These are phyloP conservation scores for Cyberlindnera sargentensis DNA, from an alignment of 805 yeast species.

Conservation along the genomic window DNA sequence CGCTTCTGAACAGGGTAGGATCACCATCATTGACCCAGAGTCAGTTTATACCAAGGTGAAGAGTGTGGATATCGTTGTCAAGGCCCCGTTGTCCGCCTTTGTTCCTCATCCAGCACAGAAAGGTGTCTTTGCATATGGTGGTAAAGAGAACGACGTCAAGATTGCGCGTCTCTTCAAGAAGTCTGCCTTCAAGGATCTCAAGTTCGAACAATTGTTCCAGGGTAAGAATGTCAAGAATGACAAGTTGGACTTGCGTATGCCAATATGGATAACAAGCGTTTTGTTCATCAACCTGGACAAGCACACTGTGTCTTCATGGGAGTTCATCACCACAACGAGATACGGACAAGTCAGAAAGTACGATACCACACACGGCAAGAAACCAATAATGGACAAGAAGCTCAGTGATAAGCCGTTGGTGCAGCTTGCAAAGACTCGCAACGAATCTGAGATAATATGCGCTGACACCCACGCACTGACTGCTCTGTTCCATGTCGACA, in stretches of 20 bases:
- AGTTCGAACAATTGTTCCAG: conserved; percentile 41
- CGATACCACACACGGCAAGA: conserved; percentile 58
- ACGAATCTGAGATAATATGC: conserved; percentile 43
- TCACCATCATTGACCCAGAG: conserved; percentile 24
- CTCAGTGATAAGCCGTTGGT: conserved; percentile 49
- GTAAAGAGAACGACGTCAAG: conserved; percentile 71
- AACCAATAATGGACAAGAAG: conserved; percentile 55
- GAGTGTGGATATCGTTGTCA: conserved; percentile 24
- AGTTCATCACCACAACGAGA: conserved; percentile 59
- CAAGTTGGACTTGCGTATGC: conserved; percentile 71
- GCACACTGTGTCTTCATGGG: conserved; percentile 33
- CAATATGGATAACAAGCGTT: conserved; percentile 68
- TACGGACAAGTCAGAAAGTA: conserved; percentile 74
- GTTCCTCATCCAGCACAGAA: conserved; percentile 38
- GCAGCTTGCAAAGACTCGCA: conserved; percentile 22
- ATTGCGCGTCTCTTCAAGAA: conserved; percentile 25
- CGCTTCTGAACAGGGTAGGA: conserved; percentile 30
- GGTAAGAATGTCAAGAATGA: conserved; percentile 83
- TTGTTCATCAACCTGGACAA: conserved; percentile 33
- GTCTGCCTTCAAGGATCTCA: conserved; percentile 10
- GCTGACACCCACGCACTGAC: conserved; percentile 68
- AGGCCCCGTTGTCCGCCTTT: conserved; percentile 44
- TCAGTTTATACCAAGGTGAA: conserved; percentile 9
- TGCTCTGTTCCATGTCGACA: conserved; percentile 44
- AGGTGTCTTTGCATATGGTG: conserved; percentile 73